Conservation (phyloP, 2,329 filamentous ascomycete species). For the Diaporthe caulivora region DNA sequence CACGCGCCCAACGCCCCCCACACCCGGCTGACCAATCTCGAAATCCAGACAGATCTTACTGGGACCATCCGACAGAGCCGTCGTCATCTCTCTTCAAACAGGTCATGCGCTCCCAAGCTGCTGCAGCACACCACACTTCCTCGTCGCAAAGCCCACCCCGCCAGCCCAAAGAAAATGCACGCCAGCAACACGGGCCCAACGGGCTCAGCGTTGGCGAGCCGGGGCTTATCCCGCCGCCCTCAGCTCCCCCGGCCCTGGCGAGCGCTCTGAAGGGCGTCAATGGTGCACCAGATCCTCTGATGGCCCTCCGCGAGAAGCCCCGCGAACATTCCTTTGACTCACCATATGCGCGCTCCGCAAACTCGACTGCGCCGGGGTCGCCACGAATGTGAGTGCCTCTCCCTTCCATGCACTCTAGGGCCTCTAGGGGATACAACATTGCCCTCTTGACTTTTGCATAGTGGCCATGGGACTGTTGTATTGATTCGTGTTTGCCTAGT, state of each 20-base stretch:
- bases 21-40: slow-evolving; percentile 29
- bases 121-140: slow-evolving; percentile 42
- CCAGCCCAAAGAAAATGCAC: slow-evolving; percentile 33
- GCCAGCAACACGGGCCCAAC: slow-evolving; percentile 44
- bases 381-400: slow-evolving; percentile 65
- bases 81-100: slow-evolving; percentile 44
- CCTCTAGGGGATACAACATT: slow-evolving; percentile 2
- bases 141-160: slow-evolving; percentile 50
- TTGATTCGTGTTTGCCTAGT: slow-evolving; percentile 54
- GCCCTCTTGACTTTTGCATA: slow-evolving; percentile 16
- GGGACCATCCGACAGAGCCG: slow-evolving; percentile 44
- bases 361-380: slow-evolving; percentile 70
- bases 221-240: slow-evolving; percentile 41
- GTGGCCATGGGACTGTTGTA: slow-evolving; percentile 33
- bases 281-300: slow-evolving; percentile 51
- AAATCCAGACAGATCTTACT: slow-evolving; percentile 20
- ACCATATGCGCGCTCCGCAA: slow-evolving; percentile 67
- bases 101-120: slow-evolving; percentile 54
- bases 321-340: slow-evolving; percentile 59
- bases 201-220: slow-evolving; percentile 33
- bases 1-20: background rate
- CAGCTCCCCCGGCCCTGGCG: slow-evolving; percentile 45
- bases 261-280: slow-evolving; percentile 54
- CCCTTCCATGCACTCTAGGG: slow-evolving; percentile 33
- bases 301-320: slow-evolving; percentile 48